Evolutionary conservation across 352 stramenopile species (phyloP), one percentile per base, ranked within the genome.

Genomic region (Pythium sp.): DNA sequence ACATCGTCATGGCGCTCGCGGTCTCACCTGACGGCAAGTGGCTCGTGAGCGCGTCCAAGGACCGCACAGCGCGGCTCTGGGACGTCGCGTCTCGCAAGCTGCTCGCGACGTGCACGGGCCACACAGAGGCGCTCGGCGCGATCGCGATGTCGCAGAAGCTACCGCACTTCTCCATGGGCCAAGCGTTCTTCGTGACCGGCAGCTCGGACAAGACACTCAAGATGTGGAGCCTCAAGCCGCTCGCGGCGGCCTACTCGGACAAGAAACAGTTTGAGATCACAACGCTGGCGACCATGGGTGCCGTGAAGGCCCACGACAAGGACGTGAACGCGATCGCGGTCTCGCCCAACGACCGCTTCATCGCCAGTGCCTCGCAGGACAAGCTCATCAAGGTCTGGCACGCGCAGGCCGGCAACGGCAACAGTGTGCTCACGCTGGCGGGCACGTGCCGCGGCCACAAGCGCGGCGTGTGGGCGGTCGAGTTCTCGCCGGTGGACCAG

Each of bases 361-460:
- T 99, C 62, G 98, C 97, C 8, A 98, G 94, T 73, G 97, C 94
- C 14, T 98, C 92, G 57, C 96, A 99, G 80, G 98, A 99, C 80
- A 99, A 99, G 73, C 95, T 96, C 34, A 97, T 99, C 53, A 99
- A 99, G 75, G 78, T 99, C 38, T 99, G 97, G 97, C 84, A 91
- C 68, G 80, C 91, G 20, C 83, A 87, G 68, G 72, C 78, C 9
- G 78, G 62, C 28, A 84, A 79, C 56, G 79, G 76, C 34, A 74
- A 56, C 38, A 80, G 85, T 9, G 82, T 98, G 54, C 81, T 99
- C 58, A 81, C 82, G 43, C 73, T 97, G 11, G 82, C 95, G 26
- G 96, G 91, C 41, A 97, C 95, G 43, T 91, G 98, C 34, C 97
- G 91, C 28, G 98, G 98, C 36, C 98, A 99, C 80, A 98, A 98